Evolutionary conservation across 1,284 basidiomycete species (phyloP).

Genomic region (Trametes pubescens): DNA sequence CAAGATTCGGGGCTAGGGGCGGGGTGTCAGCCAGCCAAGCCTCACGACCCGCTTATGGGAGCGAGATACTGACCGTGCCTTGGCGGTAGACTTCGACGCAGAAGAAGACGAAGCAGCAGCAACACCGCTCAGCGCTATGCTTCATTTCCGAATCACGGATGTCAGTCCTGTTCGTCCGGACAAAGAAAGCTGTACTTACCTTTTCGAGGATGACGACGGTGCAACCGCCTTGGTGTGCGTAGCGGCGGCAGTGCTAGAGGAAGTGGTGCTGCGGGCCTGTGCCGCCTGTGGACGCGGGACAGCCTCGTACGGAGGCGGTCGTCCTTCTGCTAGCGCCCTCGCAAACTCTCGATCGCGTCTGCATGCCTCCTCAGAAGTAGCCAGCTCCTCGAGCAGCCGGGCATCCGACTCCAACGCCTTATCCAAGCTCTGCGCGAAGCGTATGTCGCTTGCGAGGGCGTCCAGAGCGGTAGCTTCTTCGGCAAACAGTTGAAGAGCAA

Average conservation of each 20-base stretch:
- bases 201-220: not conserved
- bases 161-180: not conserved
- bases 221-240: not conserved
- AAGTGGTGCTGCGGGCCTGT: not conserved
- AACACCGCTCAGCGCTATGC: not conserved
- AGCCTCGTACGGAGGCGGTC: conserved; percentile 36
- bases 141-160: not conserved
- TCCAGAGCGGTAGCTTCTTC: conserved; percentile 48
- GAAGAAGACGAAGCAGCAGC: conserved; percentile 12
- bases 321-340: conserved; percentile 42
- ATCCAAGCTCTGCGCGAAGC: conserved; percentile 51
- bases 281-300: conserved; percentile 3
- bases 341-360: conserved; percentile 48
- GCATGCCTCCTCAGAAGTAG: conserved; percentile 42
- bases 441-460: conserved; percentile 43
- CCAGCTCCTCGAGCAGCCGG: conserved; percentile 37
- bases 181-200: not conserved
- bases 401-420: conserved; percentile 40
- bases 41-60: not conserved
- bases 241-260: not conserved
- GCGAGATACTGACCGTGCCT: conserved; percentile 10
- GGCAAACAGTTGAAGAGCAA: conserved; percentile 56
- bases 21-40: not conserved
- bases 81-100: not conserved
- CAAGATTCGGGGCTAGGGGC: conserved; percentile 34